These are phyloP conservation scores for Ceratocystis cubensis DNA, from an alignment of 2,329 filamentous ascomycete species.

Conservation along the genomic window DNA sequence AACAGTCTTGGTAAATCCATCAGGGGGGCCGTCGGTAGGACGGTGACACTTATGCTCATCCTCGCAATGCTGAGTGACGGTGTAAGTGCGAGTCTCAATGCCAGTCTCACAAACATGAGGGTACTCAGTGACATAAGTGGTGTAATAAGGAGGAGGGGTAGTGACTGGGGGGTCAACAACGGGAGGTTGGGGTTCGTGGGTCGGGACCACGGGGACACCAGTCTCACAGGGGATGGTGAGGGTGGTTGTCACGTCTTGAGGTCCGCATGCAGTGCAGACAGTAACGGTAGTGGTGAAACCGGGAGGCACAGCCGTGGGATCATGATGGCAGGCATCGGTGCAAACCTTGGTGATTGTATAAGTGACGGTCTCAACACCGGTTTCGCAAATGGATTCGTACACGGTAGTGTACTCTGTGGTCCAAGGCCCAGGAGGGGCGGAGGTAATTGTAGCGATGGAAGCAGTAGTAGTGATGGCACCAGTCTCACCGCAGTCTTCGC, in stretches of 20 bases:
- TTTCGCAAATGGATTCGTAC: constrained; percentile 19
- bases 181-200: not conserved
- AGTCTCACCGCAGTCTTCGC: not conserved
- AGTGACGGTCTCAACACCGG: constrained; percentile 18
- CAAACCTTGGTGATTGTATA: constrained; percentile 21
- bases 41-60: constrained; percentile 11
- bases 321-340: constrained; percentile 11
- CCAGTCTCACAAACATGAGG: constrained; percentile 17
- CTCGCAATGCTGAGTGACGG: constrained; percentile 20
- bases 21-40: constrained; percentile 17
- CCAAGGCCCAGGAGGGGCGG: not conserved
- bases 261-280: constrained; percentile 10
- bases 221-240: constrained; percentile 18
- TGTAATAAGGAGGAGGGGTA: not conserved
- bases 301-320: constrained; percentile 12
- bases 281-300: constrained; percentile 20
- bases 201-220: not conserved
- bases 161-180: not conserved
- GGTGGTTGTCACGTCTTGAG: not conserved
- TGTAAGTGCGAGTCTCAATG: constrained; percentile 20
- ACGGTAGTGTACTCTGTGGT: constrained; percentile 19
- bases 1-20: constrained; percentile 20
- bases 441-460: constrained; percentile 2
- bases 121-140: constrained; percentile 20
- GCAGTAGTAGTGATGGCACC: not conserved